Base-by-base conservation (phyloP, 352 stramenopile genomes). In the Pythium aristosporum region DNA sequence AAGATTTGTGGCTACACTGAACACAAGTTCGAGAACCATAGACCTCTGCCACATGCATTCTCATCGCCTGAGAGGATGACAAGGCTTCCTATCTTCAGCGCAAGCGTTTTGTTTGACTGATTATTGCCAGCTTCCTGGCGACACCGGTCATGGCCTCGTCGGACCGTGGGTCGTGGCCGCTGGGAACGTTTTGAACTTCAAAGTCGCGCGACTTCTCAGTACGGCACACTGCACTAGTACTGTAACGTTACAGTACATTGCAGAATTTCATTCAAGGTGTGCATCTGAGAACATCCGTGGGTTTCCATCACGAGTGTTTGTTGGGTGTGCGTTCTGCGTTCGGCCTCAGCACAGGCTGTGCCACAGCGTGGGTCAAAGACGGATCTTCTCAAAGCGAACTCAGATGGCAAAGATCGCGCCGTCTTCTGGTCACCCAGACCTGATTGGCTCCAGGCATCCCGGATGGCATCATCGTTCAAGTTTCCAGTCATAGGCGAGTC, bases 321-420 rank as follows among this genome's bases (percentile, higher is more conserved):
- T n/a, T n/a, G n/a, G n/a, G n/a, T n/a, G n/a, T n/a, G n/a, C n/a
- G n/a, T n/a, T n/a, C n/a, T n/a, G 37, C 11, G 1, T 42, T 42
- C 15, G 11, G 37, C 37, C 37, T 42, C 37, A 12, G 11, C 37
- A 42, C 7, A 41, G 36, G 12, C n/a, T n/a, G n/a, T n/a, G n/a
- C n/a, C n/a, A n/a, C 25, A 30, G 3, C n/a, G 15, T 23, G n/a
- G 18, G 42, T 18, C 37, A 43, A 43, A 23, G n/a, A 48, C n/a
- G 42, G 42, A 48, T 48, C 42, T 23, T 43, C 2, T 18, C 11
- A 43, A 43, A 25, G 42, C n/a, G 42, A 48, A 43, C 42, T 48
- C 42, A 48, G 42, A 48, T 48, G 42, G 11, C 42, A 12, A 48
- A 48, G 42, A 48, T 48, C 42, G 42, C 42, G 42, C 42, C 42